Base-by-base conservation (phyloP, 2,329 filamentous ascomycete species). In the Capronia epimyces region DNA sequence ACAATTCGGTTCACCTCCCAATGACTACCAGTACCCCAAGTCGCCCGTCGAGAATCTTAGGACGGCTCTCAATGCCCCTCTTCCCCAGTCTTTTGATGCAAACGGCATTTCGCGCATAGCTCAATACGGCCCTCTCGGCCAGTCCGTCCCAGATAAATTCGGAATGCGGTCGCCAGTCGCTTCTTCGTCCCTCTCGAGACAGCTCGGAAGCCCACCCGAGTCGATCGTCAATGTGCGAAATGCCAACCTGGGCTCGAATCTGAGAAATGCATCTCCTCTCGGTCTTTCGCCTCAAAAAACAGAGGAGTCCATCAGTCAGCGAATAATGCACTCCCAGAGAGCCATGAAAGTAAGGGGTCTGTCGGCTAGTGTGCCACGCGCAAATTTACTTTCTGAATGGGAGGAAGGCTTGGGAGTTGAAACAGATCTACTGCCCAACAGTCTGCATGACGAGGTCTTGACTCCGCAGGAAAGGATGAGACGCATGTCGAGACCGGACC, bases 11-110 rank as follows among this genome's bases (percentile, higher is more conserved):
- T 96, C 91, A 12, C 90, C 91, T 7, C 81, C 84, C 45, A 87
- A 89, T 61, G 80, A 85, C 48, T 79, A 84, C 52, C 82, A 86
- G n/a, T 76, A 90, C 32, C 86, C 86, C 20, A 79, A 93, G 46
- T 95, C 90, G 12, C 89, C 90, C 0, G 79, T 79, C 43, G 80
- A 81, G 45, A 77, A 76, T 60, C 47, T 57, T n/a, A 81, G 81
- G 46, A 93, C 87, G n/a, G 87, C 94, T 12, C 79, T 96, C 56
- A 91, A 97, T 71, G 93, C 89, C 2, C 89, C 89, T 13, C 79
- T 97, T 7, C 93, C 93, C 1, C 88, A 90, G 7, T 97, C 91
- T 0, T 96, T 97, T 67, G 93, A 97, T 69, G 95, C 89, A 62
- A 93, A 96, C 64, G 91, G 90, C 43, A 87, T 96, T 46, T 96